Evolutionary conservation across 2,329 filamentous ascomycete genomes (phyloP).

Genomic region (Aspergillus persii): DNA sequence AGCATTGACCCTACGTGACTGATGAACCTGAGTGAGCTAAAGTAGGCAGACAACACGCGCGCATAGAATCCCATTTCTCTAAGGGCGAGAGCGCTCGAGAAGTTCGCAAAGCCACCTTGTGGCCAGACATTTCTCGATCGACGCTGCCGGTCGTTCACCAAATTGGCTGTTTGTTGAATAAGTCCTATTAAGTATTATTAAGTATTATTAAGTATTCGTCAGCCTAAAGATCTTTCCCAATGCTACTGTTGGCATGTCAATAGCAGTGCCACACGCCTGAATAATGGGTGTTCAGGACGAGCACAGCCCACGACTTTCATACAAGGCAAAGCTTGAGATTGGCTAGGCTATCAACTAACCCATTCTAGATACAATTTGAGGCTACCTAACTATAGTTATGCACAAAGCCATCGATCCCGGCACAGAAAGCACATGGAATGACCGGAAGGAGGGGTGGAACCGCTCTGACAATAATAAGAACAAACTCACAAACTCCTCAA

Average conservation of each 20-base stretch:
- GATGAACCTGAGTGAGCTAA: too few species aligned
- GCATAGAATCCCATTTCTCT: too few species aligned
- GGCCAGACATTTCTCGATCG: conserved; percentile 23
- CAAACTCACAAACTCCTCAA: neutral
- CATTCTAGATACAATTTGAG: conserved; percentile 3
- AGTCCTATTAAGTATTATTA: conserved; percentile 42
- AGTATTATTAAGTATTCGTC: conserved; percentile 9
- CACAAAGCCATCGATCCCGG: neutral
- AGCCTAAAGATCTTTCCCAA: too few species aligned
- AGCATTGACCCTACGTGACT: too few species aligned
- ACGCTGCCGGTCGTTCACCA: conserved; percentile 32
- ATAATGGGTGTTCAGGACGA: too few species aligned
- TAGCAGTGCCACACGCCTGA: too few species aligned
- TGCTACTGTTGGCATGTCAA: too few species aligned
- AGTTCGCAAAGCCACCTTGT: conserved; percentile 69
- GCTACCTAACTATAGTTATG: neutral
- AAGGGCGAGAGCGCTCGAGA: conserved; percentile 71
- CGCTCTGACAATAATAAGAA: neutral
- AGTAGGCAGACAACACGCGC: too few species aligned
- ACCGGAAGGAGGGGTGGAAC: neutral
- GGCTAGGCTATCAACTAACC: neutral
- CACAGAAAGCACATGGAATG: neutral
- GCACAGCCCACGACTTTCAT: too few species aligned
- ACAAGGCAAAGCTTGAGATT: neutral
- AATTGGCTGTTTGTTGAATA: conserved; percentile 34